Conservation (phyloP, 2,329 filamentous ascomycete genomes). For the Penicillium sp. region DNA sequence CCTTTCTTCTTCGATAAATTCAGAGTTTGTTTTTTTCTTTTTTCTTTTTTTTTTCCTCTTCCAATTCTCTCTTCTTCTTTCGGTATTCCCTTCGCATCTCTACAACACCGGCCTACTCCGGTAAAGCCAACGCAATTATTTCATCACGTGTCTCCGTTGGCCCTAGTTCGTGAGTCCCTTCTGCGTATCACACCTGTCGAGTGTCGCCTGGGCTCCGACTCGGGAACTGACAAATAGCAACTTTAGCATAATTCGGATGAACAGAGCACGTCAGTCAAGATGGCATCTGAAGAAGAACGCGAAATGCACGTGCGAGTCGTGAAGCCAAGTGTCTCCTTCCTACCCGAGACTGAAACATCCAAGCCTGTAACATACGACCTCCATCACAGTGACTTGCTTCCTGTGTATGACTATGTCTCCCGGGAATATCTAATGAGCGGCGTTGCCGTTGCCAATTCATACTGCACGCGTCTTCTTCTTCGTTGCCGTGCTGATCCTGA, state of each 20-base stretch:
- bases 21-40: neutral
- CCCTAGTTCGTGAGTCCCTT: constrained; percentile 1
- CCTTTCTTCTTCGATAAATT: neutral
- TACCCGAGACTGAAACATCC: neutral
- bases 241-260: neutral
- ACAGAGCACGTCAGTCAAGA: neutral
- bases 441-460: neutral
- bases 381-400: neutral
- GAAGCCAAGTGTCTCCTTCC: neutral
- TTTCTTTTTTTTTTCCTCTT: neutral
- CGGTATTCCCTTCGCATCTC: neutral
- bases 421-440: neutral
- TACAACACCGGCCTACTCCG: neutral
- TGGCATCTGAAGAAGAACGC: neutral
- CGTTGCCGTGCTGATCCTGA: neutral
- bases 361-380: neutral
- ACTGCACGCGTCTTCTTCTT: constrained; percentile 2
- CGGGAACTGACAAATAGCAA: neutral
- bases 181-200: neutral
- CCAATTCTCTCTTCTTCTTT: neutral
- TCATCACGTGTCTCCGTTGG: neutral
- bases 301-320: neutral
- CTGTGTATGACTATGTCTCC: neutral
- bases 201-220: neutral
- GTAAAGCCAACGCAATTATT: neutral